Evolutionary conservation across 2,329 filamentous ascomycete species (phyloP).

Genomic region (Claviceps sp.): DNA sequence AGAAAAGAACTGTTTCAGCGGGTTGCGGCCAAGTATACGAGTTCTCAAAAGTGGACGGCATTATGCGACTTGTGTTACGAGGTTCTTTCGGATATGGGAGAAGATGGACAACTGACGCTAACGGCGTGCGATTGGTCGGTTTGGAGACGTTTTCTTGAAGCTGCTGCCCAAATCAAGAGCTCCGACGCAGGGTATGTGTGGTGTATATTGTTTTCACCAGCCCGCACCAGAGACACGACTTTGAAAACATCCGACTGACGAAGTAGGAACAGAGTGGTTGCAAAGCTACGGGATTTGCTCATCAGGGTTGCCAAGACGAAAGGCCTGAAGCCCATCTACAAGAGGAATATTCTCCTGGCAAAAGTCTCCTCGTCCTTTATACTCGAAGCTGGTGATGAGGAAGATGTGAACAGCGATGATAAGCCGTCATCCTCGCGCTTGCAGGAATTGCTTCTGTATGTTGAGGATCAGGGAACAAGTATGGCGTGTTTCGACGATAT

Average conservation of each 20-base stretch:
- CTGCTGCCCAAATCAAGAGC: constrained; percentile 21
- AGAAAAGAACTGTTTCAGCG: constrained; percentile 34
- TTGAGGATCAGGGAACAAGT: constrained; percentile 22
- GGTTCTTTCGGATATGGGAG: constrained; percentile 26
- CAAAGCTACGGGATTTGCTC: constrained; percentile 18
- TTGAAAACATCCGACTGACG: constrained; percentile 1
- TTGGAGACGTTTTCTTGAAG: constrained; percentile 26
- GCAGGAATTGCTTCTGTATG: constrained; percentile 21
- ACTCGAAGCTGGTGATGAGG: constrained; percentile 16
- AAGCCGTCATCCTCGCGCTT: constrained; percentile 19
- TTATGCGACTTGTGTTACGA: constrained; percentile 31
- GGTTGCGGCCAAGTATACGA: constrained; percentile 24
- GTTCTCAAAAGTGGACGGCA: constrained; percentile 25
- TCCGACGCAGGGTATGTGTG: constrained; percentile 20
- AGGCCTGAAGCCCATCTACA: constrained; percentile 24
- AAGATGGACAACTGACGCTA: constrained; percentile 23
- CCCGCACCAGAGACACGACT: background rate
- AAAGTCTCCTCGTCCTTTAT: constrained; percentile 24
- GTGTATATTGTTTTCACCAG: background rate
- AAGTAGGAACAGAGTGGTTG: constrained; percentile 12
- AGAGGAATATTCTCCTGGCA: constrained; percentile 25
- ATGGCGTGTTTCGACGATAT: constrained; percentile 33
- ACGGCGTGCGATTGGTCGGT: constrained; percentile 32
- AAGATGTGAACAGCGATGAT: constrained; percentile 16
- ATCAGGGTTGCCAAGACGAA: constrained; percentile 16